Conservation (phyloP, 1,139 yeast species). For the Suhomyces wounanorum region DNA sequence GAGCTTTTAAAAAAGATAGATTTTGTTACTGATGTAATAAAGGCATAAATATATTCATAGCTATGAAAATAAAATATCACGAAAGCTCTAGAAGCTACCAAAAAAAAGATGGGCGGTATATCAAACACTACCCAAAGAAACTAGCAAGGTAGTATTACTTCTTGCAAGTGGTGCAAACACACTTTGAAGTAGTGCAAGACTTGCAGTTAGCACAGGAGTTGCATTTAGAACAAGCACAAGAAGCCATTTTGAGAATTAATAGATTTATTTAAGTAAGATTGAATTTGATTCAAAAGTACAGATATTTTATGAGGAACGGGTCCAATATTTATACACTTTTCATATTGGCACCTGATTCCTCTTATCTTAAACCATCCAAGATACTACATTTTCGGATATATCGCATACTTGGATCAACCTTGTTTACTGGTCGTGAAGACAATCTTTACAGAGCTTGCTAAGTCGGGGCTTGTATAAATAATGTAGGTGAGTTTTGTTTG, state of each 20-base stretch:
- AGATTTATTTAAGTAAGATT: background rate
- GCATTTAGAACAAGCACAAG: constrained; percentile 15
- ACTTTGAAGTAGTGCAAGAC: constrained; percentile 13
- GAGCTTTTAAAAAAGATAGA: no score
- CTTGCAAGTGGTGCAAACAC: constrained; percentile 17
- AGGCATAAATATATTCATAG: background rate
- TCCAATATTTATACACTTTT: background rate
- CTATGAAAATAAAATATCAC: constrained; percentile 1
- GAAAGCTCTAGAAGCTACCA: background rate
- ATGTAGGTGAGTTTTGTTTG: background rate
- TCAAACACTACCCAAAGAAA: background rate
- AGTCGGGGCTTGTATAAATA: background rate
- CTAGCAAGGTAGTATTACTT: constrained; percentile 5
- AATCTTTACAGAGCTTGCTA: background rate
- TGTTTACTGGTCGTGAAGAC: background rate
- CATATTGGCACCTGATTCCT: background rate
- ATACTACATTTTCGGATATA: background rate
- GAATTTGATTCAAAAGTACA: background rate
- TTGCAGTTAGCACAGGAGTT: constrained; percentile 17
- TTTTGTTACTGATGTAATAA: background rate
- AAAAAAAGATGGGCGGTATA: background rate
- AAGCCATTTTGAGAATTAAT: constrained; percentile 13
- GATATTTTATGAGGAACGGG: background rate
- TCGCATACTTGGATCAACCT: background rate
- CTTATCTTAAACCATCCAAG: background rate